Evolutionary conservation across 2,329 filamentous ascomycete species (phyloP).

Genomic region (Fusarium decemcellulare): DNA sequence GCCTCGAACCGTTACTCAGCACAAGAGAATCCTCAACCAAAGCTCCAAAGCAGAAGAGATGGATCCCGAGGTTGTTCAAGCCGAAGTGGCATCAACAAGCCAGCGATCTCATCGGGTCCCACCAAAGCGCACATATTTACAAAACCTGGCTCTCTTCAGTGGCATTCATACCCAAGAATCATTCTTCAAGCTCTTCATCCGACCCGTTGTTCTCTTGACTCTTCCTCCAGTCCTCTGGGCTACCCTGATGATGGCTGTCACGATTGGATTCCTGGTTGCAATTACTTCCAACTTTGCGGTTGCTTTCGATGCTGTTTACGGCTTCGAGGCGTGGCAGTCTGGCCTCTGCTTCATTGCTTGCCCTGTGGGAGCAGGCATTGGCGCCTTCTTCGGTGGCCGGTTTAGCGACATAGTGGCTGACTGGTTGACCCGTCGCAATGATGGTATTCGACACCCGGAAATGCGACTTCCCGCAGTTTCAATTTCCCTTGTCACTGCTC

Average conservation of each 20-base stretch:
- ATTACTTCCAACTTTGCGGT: constrained; percentile 64
- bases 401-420: constrained; percentile 54
- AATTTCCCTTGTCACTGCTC: constrained; percentile 21
- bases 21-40: constrained; percentile 3
- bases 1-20: neutral
- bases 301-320: constrained; percentile 57
- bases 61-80: constrained; percentile 59
- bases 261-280: constrained; percentile 66
- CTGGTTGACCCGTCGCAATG: constrained; percentile 51
- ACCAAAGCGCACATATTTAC: constrained; percentile 18
- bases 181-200: constrained; percentile 57
- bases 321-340: constrained; percentile 58
- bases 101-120: constrained; percentile 4
- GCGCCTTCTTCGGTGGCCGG: constrained; percentile 52
- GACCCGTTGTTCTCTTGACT: constrained; percentile 61
- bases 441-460: constrained; percentile 57
- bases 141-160: constrained; percentile 24
- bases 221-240: constrained; percentile 68
- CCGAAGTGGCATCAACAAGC: constrained; percentile 6
- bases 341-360: constrained; percentile 64
- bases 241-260: constrained; percentile 64
- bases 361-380: constrained; percentile 58
- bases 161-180: constrained; percentile 29
- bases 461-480: constrained; percentile 59
- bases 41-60: constrained; percentile 6